Conservation (phyloP, 1,284 basidiomycete genomes). For the Leucoagaricus sp. region DNA sequence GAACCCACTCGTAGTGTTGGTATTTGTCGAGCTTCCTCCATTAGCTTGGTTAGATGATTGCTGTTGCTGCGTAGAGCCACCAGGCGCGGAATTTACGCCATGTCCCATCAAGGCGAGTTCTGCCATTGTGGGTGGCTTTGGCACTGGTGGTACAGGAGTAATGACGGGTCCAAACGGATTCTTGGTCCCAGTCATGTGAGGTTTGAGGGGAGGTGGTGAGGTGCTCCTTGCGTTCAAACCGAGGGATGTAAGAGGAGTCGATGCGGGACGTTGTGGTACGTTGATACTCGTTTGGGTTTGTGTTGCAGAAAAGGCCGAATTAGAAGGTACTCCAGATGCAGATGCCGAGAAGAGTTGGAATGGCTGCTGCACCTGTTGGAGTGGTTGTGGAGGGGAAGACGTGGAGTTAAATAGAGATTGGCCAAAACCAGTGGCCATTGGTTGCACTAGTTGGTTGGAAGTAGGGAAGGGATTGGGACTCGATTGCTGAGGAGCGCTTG, state of each 20-base stretch:
- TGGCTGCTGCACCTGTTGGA: background rate
- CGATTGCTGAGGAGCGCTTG: constrained; percentile 10
- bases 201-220: constrained; percentile 60
- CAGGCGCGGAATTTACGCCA: background rate
- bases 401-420: constrained; percentile 13
- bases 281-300: constrained; percentile 16
- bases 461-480: constrained; percentile 20
- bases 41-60: constrained; percentile 18
- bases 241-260: constrained; percentile 59
- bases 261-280: constrained; percentile 60
- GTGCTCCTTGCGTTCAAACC: constrained; percentile 26
- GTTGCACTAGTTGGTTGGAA: constrained; percentile 9
- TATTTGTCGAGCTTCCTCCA: constrained; percentile 17
- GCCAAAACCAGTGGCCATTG: constrained; percentile 6
- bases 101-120: constrained; percentile 49
- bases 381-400: constrained; percentile 15
- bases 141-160: constrained; percentile 66
- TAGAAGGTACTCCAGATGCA: constrained; percentile 20
- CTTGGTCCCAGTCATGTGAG: constrained; percentile 91
- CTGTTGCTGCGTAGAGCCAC: constrained; percentile 23
- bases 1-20: constrained; percentile 32
- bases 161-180: constrained; percentile 91
- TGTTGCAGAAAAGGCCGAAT: constrained; percentile 21
- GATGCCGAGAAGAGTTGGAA: constrained; percentile 7
- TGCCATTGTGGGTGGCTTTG: constrained; percentile 79